A percentile compares a stretch with the other conserved stretches of the same genome.
Evolutionary conservation across 768 basidiomycete species (phyloP).

Genomic region (Suillus variegatus): DNA sequence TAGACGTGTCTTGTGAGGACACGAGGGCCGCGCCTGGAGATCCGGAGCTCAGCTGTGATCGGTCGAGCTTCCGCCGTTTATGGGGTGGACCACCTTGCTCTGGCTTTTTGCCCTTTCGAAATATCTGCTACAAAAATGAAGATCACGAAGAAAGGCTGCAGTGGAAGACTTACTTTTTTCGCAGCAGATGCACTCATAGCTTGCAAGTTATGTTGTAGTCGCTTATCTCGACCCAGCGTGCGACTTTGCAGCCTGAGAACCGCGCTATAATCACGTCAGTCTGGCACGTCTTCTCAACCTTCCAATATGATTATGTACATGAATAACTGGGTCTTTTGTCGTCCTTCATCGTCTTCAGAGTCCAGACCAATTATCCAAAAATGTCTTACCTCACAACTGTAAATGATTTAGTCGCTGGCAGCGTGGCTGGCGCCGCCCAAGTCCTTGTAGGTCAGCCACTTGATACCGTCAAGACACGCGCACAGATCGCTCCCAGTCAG

Average conservation of each 20-base stretch:
- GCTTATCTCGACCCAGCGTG: not conserved
- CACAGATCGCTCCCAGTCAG: conserved; percentile 83
- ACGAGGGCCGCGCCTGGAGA: conserved; percentile 3
- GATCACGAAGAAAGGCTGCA: not conserved
- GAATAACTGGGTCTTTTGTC: not conserved
- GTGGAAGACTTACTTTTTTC: not conserved
- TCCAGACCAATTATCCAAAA: not conserved
- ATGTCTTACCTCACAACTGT: conserved; percentile 51
- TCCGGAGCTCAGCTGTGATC: not conserved
- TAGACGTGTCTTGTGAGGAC: conserved; percentile 10
- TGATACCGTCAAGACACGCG: conserved; percentile 87
- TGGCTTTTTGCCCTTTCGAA: not conserved
- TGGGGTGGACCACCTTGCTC: conserved; percentile 9
- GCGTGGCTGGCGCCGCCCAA: conserved; percentile 91
- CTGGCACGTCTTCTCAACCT: not conserved
- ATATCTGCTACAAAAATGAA: not conserved
- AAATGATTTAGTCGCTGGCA: conserved; percentile 86
- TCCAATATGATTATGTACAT: not conserved
- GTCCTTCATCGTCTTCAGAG: not conserved
- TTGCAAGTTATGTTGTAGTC: not conserved
- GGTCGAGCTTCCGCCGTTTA: conserved; percentile 23
- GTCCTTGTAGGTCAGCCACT: conserved; percentile 94
- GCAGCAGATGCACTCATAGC: not conserved
- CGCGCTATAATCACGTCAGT: conserved; percentile 2
- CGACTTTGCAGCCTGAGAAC: not conserved